Percentiles rank a stretch among this genome's conserved stretches.
Evolutionary conservation across 2,329 filamentous ascomycete species (phyloP).

Genomic region (Colletotrichum noveboracense): DNA sequence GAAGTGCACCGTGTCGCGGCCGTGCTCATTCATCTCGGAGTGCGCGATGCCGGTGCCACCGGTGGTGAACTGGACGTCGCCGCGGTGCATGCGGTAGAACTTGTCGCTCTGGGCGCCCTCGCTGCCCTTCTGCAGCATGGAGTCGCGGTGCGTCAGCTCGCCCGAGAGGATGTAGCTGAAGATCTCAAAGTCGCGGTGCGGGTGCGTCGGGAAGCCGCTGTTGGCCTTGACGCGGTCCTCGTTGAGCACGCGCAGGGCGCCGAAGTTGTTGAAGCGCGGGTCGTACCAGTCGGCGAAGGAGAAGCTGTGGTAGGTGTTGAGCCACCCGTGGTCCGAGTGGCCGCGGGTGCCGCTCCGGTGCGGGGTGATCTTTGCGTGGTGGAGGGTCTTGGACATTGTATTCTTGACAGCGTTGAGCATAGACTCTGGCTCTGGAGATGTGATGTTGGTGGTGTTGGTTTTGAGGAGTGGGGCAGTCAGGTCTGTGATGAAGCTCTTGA

Average conservation of each 20-base stretch:
- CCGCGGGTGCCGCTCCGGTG: conserved; percentile 76
- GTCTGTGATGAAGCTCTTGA: conserved; percentile 27
- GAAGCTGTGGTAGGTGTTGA: conserved; percentile 88
- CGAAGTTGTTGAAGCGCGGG: conserved; percentile 71
- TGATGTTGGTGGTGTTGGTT: conserved; percentile 17
- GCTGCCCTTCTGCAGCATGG: conserved; percentile 75
- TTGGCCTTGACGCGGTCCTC: conserved; percentile 81
- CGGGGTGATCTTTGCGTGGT: conserved; percentile 74
- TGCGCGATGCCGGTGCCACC: conserved; percentile 84
- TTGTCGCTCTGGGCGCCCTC: conserved; percentile 65
- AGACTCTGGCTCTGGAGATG: conserved; percentile 10
- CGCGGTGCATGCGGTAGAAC: conserved; percentile 75
- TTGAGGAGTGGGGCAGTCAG: conserved; percentile 26
- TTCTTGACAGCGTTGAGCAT: conserved; percentile 45
- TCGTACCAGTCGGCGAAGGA: conserved; percentile 78
- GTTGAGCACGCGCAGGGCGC: conserved; percentile 83
- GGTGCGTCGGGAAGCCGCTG: conserved; percentile 83
- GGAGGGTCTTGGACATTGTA: conserved; percentile 67
- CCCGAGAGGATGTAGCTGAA: conserved; percentile 87
- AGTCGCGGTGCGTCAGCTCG: conserved; percentile 87
- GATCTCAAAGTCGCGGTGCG: conserved; percentile 87
- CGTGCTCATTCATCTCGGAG: conserved; percentile 81
- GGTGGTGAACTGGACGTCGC: conserved; percentile 89
- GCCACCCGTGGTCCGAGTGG: conserved; percentile 84
- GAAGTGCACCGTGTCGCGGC: conserved; percentile 76